Percentiles rank a stretch among this genome's conserved stretches.
phyloP scores from a whole-genome alignment of 1,284 basidiomycete genomes.

The Ceratobasidium sp. region DNA sequence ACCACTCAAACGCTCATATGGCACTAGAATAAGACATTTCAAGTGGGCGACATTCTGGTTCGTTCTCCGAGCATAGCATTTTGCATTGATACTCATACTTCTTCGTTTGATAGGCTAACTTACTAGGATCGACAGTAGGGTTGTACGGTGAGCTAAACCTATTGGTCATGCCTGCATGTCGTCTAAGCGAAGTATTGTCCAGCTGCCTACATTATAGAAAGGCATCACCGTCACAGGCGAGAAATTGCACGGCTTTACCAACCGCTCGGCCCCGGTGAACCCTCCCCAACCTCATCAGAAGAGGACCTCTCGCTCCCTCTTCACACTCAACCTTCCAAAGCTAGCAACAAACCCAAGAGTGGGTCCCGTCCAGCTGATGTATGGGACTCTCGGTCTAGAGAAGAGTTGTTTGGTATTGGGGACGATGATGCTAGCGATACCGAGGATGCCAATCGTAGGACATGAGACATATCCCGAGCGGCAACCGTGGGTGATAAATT shows the following conservation, averaged over 20 bases:
- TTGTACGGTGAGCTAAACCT: conserved; percentile 61
- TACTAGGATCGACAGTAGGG: conserved; percentile 80
- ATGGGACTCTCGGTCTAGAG: conserved; percentile 72
- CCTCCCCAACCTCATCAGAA: conserved; percentile 57
- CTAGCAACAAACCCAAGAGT: conserved; percentile 47
- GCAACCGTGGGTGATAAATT: no score
- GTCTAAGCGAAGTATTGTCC: neutral
- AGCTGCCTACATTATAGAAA: conserved; percentile 68
- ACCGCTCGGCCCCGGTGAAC: conserved; percentile 61
- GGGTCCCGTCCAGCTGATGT: conserved; percentile 64
- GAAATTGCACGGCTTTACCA: conserved; percentile 82
- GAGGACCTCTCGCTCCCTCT: conserved; percentile 69
- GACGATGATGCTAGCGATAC: conserved; percentile 61
- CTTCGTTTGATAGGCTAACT: conserved; percentile 69
- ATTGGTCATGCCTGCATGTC: neutral
- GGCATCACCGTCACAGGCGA: conserved; percentile 76
- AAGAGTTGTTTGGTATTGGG: conserved; percentile 78
- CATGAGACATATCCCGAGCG: no score
- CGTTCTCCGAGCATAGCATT: conserved; percentile 49
- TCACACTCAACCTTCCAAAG: conserved; percentile 55
- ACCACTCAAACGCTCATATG: neutral
- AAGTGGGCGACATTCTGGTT: conserved; percentile 79
- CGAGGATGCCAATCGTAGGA: conserved; percentile 53
- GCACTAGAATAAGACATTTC: conserved; percentile 77
- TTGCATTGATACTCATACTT: conserved; percentile 26